phyloP scores from a whole-genome alignment of 73 alveolate genomes.

The Diophrys sp. region DNA sequence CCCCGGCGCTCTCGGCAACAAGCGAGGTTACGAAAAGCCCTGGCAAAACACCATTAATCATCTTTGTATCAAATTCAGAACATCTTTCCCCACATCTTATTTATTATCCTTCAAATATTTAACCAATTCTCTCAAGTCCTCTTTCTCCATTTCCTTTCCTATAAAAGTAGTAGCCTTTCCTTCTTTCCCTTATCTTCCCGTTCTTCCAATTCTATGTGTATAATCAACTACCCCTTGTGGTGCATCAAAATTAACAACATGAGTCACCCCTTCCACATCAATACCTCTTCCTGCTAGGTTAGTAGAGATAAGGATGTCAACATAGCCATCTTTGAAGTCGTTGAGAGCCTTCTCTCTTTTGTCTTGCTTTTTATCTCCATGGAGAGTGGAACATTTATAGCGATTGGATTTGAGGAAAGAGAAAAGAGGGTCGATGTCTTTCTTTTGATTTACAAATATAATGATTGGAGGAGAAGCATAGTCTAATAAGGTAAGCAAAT shows the following conservation, averaged over 20 bases:
- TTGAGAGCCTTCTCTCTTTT: constrained; percentile 72
- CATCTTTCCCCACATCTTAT: constrained; percentile 37
- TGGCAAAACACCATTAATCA: constrained; percentile 22
- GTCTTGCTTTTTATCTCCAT: constrained; percentile 76
- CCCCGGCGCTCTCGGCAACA: constrained; percentile 6
- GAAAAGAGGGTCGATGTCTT: constrained; percentile 54
- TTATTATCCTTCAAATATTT: constrained; percentile 49
- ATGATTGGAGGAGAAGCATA: constrained; percentile 64
- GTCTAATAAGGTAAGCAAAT: too few species aligned
- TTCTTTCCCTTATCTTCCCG: constrained; percentile 93
- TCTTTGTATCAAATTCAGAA: too few species aligned
- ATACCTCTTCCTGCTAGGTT: constrained; percentile 79
- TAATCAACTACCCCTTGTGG: constrained; percentile 87
- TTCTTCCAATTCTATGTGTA: constrained; percentile 93
- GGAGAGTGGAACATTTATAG: constrained; percentile 56
- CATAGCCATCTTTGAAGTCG: constrained; percentile 19
- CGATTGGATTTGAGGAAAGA: constrained; percentile 12
- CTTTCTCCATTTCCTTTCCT: constrained; percentile 61
- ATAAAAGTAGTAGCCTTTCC: constrained; percentile 94
- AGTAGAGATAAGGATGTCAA: constrained; percentile 30
- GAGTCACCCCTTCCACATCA: constrained; percentile 84
- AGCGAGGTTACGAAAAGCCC: constrained; percentile 50
- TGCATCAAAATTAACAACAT: constrained; percentile 90
- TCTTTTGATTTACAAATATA: constrained; percentile 70
- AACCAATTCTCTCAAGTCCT: constrained; percentile 57